These are phyloP conservation scores for Fusarium fracticaudum DNA, from an alignment of 2,329 filamentous ascomycete genomes.

Conservation along the genomic window DNA sequence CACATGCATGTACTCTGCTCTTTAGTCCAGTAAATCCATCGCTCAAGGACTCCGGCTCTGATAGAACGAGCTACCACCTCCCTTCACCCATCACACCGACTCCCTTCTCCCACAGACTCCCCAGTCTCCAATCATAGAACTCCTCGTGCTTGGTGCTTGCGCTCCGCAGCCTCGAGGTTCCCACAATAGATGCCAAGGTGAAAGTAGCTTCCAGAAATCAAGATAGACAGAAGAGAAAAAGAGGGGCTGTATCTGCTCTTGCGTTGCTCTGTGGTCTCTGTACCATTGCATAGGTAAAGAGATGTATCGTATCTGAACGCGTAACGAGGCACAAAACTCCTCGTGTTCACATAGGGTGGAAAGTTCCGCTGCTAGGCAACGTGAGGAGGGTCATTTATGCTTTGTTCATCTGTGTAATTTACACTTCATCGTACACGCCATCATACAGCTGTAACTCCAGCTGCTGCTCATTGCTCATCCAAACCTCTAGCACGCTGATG, in stretches of 20 bases:
- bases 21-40: constrained; percentile 71
- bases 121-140: constrained; percentile 3
- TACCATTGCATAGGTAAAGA: constrained; percentile 63
- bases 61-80: constrained; percentile 62
- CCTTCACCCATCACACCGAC: constrained; percentile 15
- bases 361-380: constrained; percentile 22
- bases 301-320: constrained; percentile 75
- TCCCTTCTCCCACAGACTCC: constrained; percentile 25
- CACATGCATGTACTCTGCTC: constrained; percentile 63
- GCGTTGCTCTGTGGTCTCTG: constrained; percentile 69
- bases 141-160: constrained; percentile 44
- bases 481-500: constrained; percentile 6
- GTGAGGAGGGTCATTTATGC: constrained; percentile 44
- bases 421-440: constrained; percentile 40
- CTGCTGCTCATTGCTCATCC: constrained; percentile 14
- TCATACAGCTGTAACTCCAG: constrained; percentile 22
- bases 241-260: constrained; percentile 56
- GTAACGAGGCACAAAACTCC: constrained; percentile 27
- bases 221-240: not conserved
- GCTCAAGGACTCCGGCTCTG: constrained; percentile 68
- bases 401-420: constrained; percentile 39
- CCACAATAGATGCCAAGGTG: not conserved
- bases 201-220: not conserved
- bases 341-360: not conserved
- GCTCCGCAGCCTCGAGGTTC: constrained; percentile 41